Evolutionary conservation across 2,329 filamentous ascomycete species (phyloP).

Genomic region (Stylonectria norvegica): DNA sequence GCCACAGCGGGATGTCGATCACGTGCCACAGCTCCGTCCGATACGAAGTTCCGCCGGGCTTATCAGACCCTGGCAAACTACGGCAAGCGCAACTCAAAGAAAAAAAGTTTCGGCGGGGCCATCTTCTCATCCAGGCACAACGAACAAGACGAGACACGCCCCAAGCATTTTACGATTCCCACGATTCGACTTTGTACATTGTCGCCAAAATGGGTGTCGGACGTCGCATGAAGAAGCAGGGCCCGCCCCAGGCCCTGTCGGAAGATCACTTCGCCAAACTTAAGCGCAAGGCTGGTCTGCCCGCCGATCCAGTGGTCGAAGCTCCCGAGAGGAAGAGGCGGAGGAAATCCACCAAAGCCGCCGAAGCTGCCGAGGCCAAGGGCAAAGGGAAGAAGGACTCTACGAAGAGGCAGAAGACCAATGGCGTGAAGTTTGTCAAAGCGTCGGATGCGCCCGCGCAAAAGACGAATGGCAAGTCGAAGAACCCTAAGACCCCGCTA

Average conservation of each 20-base stretch:
- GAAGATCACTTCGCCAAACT: conserved; percentile 73
- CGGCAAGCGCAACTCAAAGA: conserved; percentile 22
- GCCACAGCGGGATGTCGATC: conserved; percentile 13
- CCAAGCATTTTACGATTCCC: conserved; percentile 13
- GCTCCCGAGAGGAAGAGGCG: conserved; percentile 62
- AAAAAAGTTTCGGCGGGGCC: conserved; percentile 42
- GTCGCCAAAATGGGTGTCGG: conserved; percentile 72
- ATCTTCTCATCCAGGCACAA: conserved; percentile 21
- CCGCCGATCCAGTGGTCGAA: conserved; percentile 56
- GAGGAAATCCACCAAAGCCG: conserved; percentile 32
- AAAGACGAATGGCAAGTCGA: conserved; percentile 27
- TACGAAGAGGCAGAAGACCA: conserved; percentile 29
- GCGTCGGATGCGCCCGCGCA: conserved; percentile 26
- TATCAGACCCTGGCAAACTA: conserved; percentile 31
- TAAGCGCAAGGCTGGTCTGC: conserved; percentile 80
- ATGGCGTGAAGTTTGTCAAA: conserved; percentile 34
- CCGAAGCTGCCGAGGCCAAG: conserved; percentile 29
- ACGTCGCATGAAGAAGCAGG: conserved; percentile 95
- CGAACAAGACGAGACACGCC: conserved; percentile 19
- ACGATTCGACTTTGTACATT: conserved; percentile 12
- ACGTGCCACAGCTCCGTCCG: conserved; percentile 19
- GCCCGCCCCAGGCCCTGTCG: conserved; percentile 75
- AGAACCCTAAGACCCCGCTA: conserved; percentile 35
- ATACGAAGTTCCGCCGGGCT: conserved; percentile 34
- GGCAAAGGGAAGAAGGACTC: conserved; percentile 25